Evolutionary conservation across 2,329 filamentous ascomycete species (phyloP), one percentile per base, ranked within the genome.

Genomic region (Ramichloridium luteum): DNA sequence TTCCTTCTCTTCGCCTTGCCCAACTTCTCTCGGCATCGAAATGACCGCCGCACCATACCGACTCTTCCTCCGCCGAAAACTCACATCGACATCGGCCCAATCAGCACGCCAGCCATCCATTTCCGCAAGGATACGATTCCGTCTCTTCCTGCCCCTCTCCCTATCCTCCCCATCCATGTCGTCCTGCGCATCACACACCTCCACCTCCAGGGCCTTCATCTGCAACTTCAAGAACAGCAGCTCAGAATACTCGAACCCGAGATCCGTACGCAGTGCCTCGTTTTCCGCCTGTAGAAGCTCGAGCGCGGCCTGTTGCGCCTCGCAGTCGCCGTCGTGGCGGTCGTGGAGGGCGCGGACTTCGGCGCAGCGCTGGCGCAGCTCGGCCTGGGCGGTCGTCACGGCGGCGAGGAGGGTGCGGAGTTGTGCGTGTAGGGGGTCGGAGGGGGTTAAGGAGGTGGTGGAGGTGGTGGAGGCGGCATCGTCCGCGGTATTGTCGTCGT

Each of bases 191-290:
- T 20, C 27, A 27, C 34, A 8, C 8, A 51, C 46, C 28, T 55
- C 51, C 2, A 51, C 40, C 30, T 59, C 55, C 13, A 60, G 31
- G 4, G 50, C 49, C 38, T 55, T 54, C 28, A 60, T 44, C 37
- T 59, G 56, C 17, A 59, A 37, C 42, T 57, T 56, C 26, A 60
- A 38, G 31, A 53, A 58, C 22, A 60, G 45, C 13, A 60, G 43
- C 33, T 59, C 55, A 30, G 48, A 52, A 33, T 58, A 51, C 31
- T 58, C 55, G 39, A 57, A 54, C 16, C 49, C 53, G 12, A 59
- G 42, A 32, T 58, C 55, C 3, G 48, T 41, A 25, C 49, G 47
- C 28, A 61, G 40, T 8, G 44, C 44, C 30, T 58, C 55, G 31
- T 59, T 60, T 39, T 58, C 54, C 8, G 51, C 47, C 16, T 50